Evolutionary conservation across 2,329 filamentous ascomycete species (phyloP).

Genomic region (Aspergillus neotritici): DNA sequence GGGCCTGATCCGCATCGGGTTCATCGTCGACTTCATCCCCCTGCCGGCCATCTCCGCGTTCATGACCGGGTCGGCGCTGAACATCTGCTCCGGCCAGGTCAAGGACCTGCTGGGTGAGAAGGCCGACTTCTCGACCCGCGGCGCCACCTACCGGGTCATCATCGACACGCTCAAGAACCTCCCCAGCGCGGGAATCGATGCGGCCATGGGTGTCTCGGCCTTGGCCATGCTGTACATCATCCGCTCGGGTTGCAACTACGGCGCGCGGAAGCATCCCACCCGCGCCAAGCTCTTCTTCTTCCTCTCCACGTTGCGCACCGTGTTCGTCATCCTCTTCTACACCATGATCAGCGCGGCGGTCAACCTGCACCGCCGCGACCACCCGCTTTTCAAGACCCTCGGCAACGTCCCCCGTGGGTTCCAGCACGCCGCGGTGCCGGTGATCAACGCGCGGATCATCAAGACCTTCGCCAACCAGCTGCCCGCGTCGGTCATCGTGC

Average conservation of each 20-base stretch:
- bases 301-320: conserved; percentile 80
- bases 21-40: conserved; percentile 90
- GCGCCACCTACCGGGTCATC: conserved; percentile 72
- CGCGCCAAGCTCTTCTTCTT: conserved; percentile 80
- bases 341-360: conserved; percentile 83
- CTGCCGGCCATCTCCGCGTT: conserved; percentile 87
- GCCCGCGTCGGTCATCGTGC: conserved; percentile 83
- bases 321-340: conserved; percentile 86
- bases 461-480: conserved; percentile 64
- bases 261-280: conserved; percentile 63
- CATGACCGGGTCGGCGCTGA: conserved; percentile 94
- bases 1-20: conserved; percentile 73
- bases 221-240: conserved; percentile 72
- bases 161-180: conserved; percentile 76
- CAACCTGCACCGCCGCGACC: conserved; percentile 61
- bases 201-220: conserved; percentile 80
- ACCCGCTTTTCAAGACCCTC: conserved; percentile 69
- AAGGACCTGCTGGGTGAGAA: conserved; percentile 74
- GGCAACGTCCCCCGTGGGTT: conserved; percentile 79
- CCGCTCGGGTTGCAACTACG: conserved; percentile 57
- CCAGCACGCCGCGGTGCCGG: conserved; percentile 68
- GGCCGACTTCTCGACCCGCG: conserved; percentile 61
- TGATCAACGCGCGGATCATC: conserved; percentile 61
- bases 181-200: conserved; percentile 63
- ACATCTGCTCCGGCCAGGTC: conserved; percentile 78